These are phyloP conservation scores for Pholiota adiposa DNA, from an alignment of 1,284 basidiomycete species.

Conservation along the genomic window DNA sequence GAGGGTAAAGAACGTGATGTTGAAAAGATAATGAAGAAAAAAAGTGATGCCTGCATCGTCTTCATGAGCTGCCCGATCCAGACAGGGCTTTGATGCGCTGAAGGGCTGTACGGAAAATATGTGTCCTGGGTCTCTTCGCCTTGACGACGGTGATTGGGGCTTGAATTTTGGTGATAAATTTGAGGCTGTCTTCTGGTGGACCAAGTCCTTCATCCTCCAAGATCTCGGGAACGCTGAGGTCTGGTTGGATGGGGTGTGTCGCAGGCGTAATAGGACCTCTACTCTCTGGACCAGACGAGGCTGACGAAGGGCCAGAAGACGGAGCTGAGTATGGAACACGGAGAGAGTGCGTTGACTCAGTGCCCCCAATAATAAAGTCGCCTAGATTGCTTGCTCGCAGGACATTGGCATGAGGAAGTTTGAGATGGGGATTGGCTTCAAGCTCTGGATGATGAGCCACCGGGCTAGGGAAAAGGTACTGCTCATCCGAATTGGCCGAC, in stretches of 20 bases:
- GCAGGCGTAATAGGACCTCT: constrained; percentile 53
- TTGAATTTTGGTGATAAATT: constrained; percentile 11
- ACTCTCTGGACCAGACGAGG: constrained; percentile 38
- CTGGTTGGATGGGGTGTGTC: constrained; percentile 41
- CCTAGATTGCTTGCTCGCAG: constrained; percentile 7
- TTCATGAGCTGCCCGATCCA: constrained; percentile 13
- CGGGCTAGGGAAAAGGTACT: constrained; percentile 40
- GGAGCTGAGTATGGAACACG: constrained; percentile 15
- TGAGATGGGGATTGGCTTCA: constrained; percentile 7
- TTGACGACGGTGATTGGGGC: constrained; percentile 6
- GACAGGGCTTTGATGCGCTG: constrained; percentile 33
- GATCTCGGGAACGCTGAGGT: constrained; percentile 44
- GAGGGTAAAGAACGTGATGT: not conserved
- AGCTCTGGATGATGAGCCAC: constrained; percentile 30
- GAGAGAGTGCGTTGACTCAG: constrained; percentile 16
- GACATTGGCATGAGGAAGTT: constrained; percentile 14
- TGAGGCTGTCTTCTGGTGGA: constrained; percentile 2
- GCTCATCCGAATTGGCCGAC: constrained; percentile 34
- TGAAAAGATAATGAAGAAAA: constrained; percentile 14
- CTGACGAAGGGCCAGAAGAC: constrained; percentile 20
- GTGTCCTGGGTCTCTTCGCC: constrained; percentile 18
- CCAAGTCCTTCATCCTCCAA: constrained; percentile 38
- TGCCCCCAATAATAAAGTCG: constrained; percentile 17
- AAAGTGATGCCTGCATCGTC: constrained; percentile 21
- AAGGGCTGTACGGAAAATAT: constrained; percentile 37